Conservation (phyloP, 495 filamentous ascomycete genomes). For the Acidomyces sp. region DNA sequence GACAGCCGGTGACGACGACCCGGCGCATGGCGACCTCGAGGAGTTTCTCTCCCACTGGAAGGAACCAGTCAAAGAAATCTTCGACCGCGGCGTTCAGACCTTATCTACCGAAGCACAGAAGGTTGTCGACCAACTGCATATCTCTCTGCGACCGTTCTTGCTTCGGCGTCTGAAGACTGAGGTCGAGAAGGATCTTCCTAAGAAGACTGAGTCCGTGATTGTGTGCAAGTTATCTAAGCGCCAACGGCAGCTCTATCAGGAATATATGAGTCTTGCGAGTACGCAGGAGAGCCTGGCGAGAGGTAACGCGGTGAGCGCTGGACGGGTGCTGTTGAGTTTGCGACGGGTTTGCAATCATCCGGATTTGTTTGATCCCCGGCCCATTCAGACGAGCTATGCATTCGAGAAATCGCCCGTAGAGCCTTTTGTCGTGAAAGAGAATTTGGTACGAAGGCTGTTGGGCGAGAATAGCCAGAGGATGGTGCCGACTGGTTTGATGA, state of each 20-base stretch:
- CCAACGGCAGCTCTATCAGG: conserved; percentile 90
- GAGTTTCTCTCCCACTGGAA: conserved; percentile 92
- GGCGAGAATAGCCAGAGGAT: not conserved
- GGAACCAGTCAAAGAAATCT: conserved; percentile 82
- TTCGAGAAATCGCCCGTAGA: conserved; percentile 74
- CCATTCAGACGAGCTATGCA: conserved; percentile 93
- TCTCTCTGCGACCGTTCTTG: conserved; percentile 83
- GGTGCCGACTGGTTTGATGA: not conserved
- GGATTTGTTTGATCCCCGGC: conserved; percentile 92
- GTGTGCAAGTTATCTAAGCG: conserved; percentile 89
- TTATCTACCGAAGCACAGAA: conserved; percentile 85
- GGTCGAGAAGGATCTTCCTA: conserved; percentile 98
- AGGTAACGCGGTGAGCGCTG: conserved; percentile 93
- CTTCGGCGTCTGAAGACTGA: conserved; percentile 89
- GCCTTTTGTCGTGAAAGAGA: conserved; percentile 64
- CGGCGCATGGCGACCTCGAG: conserved; percentile 52
- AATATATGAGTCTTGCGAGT: conserved; percentile 86
- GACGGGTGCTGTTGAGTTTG: conserved; percentile 96
- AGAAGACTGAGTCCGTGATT: conserved; percentile 92
- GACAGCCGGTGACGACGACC: conserved; percentile 59
- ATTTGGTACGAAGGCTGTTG: conserved; percentile 10
- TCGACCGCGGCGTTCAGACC: conserved; percentile 83
- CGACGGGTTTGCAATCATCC: conserved; percentile 98
- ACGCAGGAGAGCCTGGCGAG: conserved; percentile 81
- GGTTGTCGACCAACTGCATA: conserved; percentile 83